Percentiles rank a stretch among this genome's conserved stretches.
phyloP scores from a whole-genome alignment of 1,284 basidiomycete genomes.

The Microbotryomycetes sp. region DNA sequence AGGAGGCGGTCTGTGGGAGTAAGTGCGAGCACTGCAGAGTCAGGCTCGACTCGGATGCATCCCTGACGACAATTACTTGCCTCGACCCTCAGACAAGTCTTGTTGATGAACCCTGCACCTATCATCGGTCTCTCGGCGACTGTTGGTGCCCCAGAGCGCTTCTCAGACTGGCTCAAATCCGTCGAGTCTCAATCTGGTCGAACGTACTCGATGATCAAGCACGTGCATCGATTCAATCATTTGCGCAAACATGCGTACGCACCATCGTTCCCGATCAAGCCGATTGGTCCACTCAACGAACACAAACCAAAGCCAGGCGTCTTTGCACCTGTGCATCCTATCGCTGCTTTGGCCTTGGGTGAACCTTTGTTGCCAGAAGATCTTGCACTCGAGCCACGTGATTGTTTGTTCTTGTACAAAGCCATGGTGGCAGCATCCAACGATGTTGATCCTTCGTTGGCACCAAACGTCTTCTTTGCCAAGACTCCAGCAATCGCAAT shows the following conservation, averaged over 20 bases:
- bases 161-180: slow-evolving; percentile 58
- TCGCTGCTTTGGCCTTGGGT: slow-evolving; percentile 53
- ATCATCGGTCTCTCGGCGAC: slow-evolving; percentile 66
- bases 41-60: too few relatives aligned
- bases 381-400: slow-evolving; percentile 55
- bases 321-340: slow-evolving; percentile 54
- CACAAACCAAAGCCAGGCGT: slow-evolving; percentile 21
- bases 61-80: slow-evolving; percentile 36
- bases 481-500: slow-evolving; percentile 44
- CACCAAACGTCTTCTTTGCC: slow-evolving; percentile 51
- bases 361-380: slow-evolving; percentile 53
- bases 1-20: slow-evolving; percentile 62
- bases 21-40: slow-evolving; percentile 54
- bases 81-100: slow-evolving; percentile 15
- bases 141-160: slow-evolving; percentile 56
- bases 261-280: slow-evolving; percentile 31
- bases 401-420: slow-evolving; percentile 52
- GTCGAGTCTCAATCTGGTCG: slow-evolving; percentile 57
- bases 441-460: slow-evolving; percentile 43
- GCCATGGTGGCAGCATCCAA: slow-evolving; percentile 43
- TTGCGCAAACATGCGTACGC: slow-evolving; percentile 60
- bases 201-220: slow-evolving; percentile 55
- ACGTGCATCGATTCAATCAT: slow-evolving; percentile 63
- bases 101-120: slow-evolving; percentile 43
- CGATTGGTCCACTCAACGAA: slow-evolving; percentile 29